phyloP scores from a whole-genome alignment of 2,329 filamentous ascomycete genomes.

The Sporothrix pallida region DNA sequence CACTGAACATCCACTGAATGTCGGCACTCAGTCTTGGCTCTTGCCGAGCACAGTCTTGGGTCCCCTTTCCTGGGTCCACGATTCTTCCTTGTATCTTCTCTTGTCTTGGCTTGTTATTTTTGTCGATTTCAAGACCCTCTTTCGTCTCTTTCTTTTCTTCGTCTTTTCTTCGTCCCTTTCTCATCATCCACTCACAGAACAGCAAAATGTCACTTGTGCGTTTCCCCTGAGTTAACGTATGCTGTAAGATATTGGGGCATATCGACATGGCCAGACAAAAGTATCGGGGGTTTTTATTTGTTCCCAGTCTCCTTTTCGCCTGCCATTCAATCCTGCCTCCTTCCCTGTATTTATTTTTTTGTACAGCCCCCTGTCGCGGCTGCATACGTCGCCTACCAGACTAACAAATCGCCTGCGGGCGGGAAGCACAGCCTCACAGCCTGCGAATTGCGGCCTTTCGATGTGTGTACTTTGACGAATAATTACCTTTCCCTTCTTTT shows the following conservation, averaged over 20 bases:
- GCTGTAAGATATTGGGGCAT: too few species aligned
- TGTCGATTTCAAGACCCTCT: neutral
- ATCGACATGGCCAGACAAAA: too few species aligned
- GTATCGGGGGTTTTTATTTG: too few species aligned
- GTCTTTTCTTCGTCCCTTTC: neutral
- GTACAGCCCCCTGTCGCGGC: neutral
- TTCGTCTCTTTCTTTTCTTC: neutral
- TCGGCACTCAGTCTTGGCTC: too few species aligned
- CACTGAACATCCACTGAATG: too few species aligned
- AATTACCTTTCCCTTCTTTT: neutral
- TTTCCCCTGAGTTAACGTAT: neutral
- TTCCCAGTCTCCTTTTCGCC: too few species aligned
- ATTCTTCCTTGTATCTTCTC: too few species aligned
- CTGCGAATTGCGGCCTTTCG: neutral
- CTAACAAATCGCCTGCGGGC: neutral
- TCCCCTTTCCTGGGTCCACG: too few species aligned
- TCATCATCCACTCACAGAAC: neutral
- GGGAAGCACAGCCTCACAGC: slow-evolving; percentile 1
- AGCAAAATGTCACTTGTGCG: neutral
- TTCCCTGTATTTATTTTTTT: neutral
- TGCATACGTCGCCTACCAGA: neutral
- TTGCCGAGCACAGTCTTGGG: too few species aligned
- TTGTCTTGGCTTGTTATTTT: neutral
- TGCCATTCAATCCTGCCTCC: too few species aligned
- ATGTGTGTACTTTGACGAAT: too few species aligned